These are phyloP conservation scores for Fusarium ambrosium DNA, from an alignment of 2,329 filamentous ascomycete genomes.

Conservation along the genomic window DNA sequence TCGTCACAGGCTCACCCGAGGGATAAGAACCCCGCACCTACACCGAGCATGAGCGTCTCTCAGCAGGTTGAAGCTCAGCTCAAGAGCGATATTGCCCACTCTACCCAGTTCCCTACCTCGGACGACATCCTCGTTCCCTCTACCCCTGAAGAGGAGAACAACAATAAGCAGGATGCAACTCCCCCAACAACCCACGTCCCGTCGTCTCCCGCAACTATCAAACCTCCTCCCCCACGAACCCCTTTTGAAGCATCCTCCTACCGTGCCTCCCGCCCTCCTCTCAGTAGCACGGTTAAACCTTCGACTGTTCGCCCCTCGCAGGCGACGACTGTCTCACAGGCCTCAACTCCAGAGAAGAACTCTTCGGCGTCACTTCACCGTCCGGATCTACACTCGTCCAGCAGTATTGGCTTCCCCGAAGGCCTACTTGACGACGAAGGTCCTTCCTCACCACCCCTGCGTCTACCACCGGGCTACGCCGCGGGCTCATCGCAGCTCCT, in stretches of 20 bases:
- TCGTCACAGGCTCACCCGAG: constrained; percentile 31
- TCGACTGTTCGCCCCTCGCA: constrained; percentile 49
- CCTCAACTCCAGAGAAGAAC: constrained; percentile 50
- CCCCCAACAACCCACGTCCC: constrained; percentile 29
- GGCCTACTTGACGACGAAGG: constrained; percentile 40
- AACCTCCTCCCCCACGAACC: constrained; percentile 30
- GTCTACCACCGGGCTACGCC: constrained; percentile 22
- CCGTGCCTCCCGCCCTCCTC: constrained; percentile 35
- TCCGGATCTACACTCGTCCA: constrained; percentile 39
- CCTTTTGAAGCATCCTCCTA: constrained; percentile 31
- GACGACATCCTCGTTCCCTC: constrained; percentile 53
- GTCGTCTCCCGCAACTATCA: constrained; percentile 30
- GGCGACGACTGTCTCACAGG: constrained; percentile 55
- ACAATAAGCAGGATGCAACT: constrained; percentile 16
- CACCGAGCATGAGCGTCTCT: constrained; percentile 57
- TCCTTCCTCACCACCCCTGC: constrained; percentile 23
- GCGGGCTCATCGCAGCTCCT: constrained; percentile 60
- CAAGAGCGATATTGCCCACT: constrained; percentile 59
- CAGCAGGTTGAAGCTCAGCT: constrained; percentile 68
- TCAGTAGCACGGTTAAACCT: constrained; percentile 23
- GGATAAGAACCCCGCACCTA: constrained; percentile 35
- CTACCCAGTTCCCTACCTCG: constrained; percentile 52
- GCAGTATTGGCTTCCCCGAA: constrained; percentile 44
- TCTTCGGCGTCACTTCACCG: constrained; percentile 23
- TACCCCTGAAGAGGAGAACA: constrained; percentile 45